Evolutionary conservation across 169 alveolate genomes (phyloP).

Genomic region (Plasmodium billcollinsi): DNA sequence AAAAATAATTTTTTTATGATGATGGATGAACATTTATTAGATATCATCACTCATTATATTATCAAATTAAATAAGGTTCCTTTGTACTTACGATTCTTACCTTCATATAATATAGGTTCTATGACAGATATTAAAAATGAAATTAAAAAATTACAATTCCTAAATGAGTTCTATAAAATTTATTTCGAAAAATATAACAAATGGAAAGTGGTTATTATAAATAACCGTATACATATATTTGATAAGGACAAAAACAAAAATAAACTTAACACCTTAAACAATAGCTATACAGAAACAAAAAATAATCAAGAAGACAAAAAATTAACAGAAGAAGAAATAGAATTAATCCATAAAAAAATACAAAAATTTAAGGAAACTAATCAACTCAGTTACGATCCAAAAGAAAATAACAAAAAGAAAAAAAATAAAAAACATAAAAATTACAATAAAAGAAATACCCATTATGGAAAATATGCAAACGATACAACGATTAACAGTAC

Average conservation of each 20-base stretch:
- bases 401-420: background rate
- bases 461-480: background rate
- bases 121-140: constrained; percentile 62
- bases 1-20: constrained; percentile 38
- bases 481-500: background rate
- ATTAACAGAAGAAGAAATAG: constrained; percentile 55
- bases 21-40: constrained; percentile 73
- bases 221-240: constrained; percentile 68
- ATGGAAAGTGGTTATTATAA: constrained; percentile 73
- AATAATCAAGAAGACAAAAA: background rate
- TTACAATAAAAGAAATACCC: background rate
- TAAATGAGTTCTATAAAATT: constrained; percentile 72
- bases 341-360: constrained; percentile 42
- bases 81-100: constrained; percentile 47
- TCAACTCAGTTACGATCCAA: constrained; percentile 4
- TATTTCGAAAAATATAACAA: constrained; percentile 74
- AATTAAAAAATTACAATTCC: constrained; percentile 45
- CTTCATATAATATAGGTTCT: constrained; percentile 75
- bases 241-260: constrained; percentile 49
- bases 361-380: constrained; percentile 63
- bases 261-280: background rate
- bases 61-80: constrained; percentile 74
- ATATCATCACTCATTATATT: constrained; percentile 69
- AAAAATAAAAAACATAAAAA: background rate
- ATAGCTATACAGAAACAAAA: background rate